These are phyloP conservation scores for Melanomma pulvis-pyrius DNA, from an alignment of 495 filamentous ascomycete species.

Conservation along the genomic window DNA sequence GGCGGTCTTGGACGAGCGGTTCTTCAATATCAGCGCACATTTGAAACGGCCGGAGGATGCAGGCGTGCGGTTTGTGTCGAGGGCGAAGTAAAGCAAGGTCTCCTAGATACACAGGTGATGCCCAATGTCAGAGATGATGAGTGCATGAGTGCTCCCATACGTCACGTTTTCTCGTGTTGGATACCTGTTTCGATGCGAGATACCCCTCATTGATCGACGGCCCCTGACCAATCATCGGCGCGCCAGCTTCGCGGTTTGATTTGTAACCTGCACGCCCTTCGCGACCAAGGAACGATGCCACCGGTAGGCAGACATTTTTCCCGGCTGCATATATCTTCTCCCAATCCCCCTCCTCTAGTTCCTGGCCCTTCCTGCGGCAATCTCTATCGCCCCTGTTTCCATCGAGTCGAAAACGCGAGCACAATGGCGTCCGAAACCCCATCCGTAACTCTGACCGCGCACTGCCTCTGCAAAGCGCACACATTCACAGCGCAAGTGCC, in stretches of 20 bases:
- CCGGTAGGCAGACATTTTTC: too few species aligned
- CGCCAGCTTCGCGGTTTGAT: background rate
- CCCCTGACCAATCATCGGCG: background rate
- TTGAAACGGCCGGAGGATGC: conserved; percentile 16
- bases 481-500: conserved; percentile 9
- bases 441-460: background rate
- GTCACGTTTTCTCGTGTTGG: conserved; percentile 7
- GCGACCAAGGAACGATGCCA: too few species aligned
- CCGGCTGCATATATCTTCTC: background rate
- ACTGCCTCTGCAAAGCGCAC: conserved; percentile 22
- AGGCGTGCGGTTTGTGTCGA: conserved; percentile 3
- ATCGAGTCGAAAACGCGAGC: too few species aligned
- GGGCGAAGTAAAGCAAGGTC: background rate
- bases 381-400: background rate
- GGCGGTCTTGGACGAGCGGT: conserved; percentile 13
- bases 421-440: background rate
- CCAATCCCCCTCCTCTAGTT: background rate
- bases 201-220: background rate
- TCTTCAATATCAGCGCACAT: conserved; percentile 26
- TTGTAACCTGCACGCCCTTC: background rate
- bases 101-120: too few species aligned
- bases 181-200: too few species aligned
- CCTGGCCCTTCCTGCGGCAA: background rate
- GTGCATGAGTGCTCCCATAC: background rate
- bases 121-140: too few species aligned